Evolutionary conservation across 768 basidiomycete species (phyloP), one percentile per base, ranked within the genome.

Genomic region (Termitomyces sp.): DNA sequence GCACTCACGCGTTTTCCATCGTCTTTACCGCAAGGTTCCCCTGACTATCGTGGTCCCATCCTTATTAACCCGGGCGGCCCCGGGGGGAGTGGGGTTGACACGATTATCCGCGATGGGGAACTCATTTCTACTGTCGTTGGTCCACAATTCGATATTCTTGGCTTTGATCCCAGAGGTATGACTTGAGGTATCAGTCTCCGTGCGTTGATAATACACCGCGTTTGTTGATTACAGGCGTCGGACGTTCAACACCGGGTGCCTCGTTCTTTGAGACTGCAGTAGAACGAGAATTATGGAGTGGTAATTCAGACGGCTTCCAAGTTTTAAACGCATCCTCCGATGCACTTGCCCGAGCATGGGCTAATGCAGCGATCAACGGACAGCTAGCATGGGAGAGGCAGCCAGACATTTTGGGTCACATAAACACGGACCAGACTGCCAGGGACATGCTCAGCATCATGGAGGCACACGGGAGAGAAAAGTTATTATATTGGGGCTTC

Each of bases 21-120:
- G 10, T 55, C 68, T 2, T 55, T 76, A 0, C 60, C 67, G 1
- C 42, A 52, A 1, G 57, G 46, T 16, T 69, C 70, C 0, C 57
- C 64, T 3, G 60, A 67, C 6, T 80, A 79, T 58, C 72, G 72
- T 26, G 79, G 79, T 0, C 78, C 78, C 1, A 66, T 80, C 13
- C 63, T 80, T 3, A 68, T 77, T 61, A 80, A 79, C 53, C 79
- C 78, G 1, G 77, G 79, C n/a, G 79, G 80, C 0, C 79, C 79
- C 1, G 79, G 79, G 8, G 75, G 73, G 2, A 75, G 76, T 56
- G 78, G 79, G 4, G 72, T 79, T 6, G 63, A 66, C 4, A 24
- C 71, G 0, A 59, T 74, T 24, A 27, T 62, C 5, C n/a, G 16
- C 4, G 2, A 39, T 0, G 78, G 72, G 1, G 56, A 63, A 10